These are phyloP conservation scores for Guadua angustifolia DNA, from an alignment of 176 grass and related monocot species.

Conservation along the genomic window DNA sequence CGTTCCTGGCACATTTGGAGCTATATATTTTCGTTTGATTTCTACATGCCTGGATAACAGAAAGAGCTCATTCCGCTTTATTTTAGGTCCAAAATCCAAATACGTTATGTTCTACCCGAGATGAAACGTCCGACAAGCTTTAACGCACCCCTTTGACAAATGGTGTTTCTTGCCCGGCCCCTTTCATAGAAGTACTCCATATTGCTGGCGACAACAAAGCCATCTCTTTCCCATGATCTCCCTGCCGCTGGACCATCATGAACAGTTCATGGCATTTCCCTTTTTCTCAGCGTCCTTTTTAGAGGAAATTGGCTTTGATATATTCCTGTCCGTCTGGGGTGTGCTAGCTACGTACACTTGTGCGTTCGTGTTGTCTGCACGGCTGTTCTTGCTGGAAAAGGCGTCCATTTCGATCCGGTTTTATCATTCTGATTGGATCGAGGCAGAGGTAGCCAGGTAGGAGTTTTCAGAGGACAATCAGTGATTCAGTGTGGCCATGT, in stretches of 20 bases:
- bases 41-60: too few relatives aligned
- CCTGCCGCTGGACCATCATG: neutral
- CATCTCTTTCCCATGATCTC: slow-evolving; percentile 18
- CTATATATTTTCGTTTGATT: too few relatives aligned
- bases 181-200: neutral
- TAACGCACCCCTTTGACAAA: neutral
- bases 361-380: neutral
- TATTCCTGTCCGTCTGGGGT: neutral
- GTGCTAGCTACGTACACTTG: slow-evolving; percentile 10
- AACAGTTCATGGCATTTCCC: neutral
- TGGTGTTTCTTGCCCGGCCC: neutral
- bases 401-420: neutral
- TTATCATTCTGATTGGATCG: slow-evolving; percentile 14
- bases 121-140: neutral
- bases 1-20: neutral
- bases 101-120: neutral
- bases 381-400: neutral
- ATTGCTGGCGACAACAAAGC: neutral
- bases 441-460: neutral
- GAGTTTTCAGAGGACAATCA: neutral
- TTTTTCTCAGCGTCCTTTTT: neutral
- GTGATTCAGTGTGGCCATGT: neutral
- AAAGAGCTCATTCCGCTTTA: too few relatives aligned
- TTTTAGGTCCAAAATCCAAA: too few relatives aligned
- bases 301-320: neutral